These are phyloP conservation scores for Candida pseudoglaebosa DNA, from an alignment of 805 yeast species.

Conservation along the genomic window DNA sequence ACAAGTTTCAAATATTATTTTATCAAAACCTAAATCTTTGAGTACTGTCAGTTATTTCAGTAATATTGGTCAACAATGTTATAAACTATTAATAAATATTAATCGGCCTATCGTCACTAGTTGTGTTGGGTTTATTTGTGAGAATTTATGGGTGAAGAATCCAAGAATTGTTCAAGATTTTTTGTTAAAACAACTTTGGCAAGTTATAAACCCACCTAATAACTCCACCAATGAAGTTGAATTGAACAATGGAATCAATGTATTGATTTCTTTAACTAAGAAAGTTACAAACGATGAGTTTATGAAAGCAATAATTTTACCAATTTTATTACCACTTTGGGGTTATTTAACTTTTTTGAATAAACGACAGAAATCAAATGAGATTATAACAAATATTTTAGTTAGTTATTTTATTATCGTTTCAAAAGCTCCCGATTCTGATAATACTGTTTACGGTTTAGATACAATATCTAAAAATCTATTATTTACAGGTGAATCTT, in stretches of 20 bases:
- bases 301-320: constrained; percentile 21
- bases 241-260: constrained; percentile 61
- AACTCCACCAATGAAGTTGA: constrained; percentile 34
- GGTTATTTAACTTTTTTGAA: constrained; percentile 38
- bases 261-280: constrained; percentile 58
- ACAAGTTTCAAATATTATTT: constrained; percentile 60
- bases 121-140: constrained; percentile 53
- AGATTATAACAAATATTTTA: constrained; percentile 34
- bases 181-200: constrained; percentile 49
- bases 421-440: constrained; percentile 14
- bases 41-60: constrained; percentile 49
- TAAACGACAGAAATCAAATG: constrained; percentile 24
- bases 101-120: constrained; percentile 60
- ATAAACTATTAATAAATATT: constrained; percentile 51
- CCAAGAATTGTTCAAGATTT: constrained; percentile 53
- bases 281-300: constrained; percentile 25
- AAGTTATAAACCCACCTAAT: constrained; percentile 33
- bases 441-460: constrained; percentile 18
- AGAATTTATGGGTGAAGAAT: constrained; percentile 49
- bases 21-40: constrained; percentile 56
- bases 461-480: constrained; percentile 32
- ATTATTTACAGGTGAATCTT: constrained; percentile 24
- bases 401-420: constrained; percentile 31
- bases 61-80: constrained; percentile 61
- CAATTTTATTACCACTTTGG: constrained; percentile 40